Percentiles rank a stretch among this genome's conserved stretches.
These are phyloP conservation scores for Mycena pura DNA, from an alignment of 768 basidiomycete species.

Conservation along the genomic window DNA sequence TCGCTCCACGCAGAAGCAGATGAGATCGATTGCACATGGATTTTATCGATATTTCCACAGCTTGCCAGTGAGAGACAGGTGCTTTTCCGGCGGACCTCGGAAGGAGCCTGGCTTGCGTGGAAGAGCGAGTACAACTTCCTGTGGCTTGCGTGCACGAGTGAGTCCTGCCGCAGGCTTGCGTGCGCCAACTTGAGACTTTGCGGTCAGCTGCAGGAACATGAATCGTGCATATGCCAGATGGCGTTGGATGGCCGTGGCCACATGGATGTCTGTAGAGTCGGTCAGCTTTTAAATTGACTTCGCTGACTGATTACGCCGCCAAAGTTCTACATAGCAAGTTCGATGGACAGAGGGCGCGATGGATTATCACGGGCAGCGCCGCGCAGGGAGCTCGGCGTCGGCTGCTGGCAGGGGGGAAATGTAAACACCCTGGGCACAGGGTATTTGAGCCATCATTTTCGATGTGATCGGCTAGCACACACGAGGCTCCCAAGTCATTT, in stretches of 20 bases:
- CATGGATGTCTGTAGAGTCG: too few species aligned
- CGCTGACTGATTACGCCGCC: too few species aligned
- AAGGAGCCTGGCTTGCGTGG: too few species aligned
- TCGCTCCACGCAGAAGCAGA: background rate
- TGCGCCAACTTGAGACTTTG: background rate
- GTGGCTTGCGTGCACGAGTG: background rate
- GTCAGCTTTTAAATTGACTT: too few species aligned
- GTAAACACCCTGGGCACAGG: conserved; percentile 12
- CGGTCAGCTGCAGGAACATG: too few species aligned
- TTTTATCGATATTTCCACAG: conserved; percentile 11
- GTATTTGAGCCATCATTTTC: conserved; percentile 18
- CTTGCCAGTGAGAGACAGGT: too few species aligned
- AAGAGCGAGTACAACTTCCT: background rate
- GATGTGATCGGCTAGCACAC: conserved; percentile 17
- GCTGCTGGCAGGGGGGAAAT: conserved; percentile 10
- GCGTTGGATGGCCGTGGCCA: too few species aligned
- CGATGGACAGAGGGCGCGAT: background rate
- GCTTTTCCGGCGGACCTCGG: background rate
- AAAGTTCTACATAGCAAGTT: background rate
- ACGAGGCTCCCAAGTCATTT: conserved; percentile 14
- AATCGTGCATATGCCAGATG: too few species aligned
- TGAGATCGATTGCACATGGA: background rate
- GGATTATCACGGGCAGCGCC: background rate
- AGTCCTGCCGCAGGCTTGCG: background rate
- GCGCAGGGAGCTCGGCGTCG: conserved; percentile 6